Percentiles rank a stretch among this genome's conserved stretches.
Evolutionary conservation across 2,329 filamentous ascomycete species (phyloP).

Genomic region (Amauroascus niger): DNA sequence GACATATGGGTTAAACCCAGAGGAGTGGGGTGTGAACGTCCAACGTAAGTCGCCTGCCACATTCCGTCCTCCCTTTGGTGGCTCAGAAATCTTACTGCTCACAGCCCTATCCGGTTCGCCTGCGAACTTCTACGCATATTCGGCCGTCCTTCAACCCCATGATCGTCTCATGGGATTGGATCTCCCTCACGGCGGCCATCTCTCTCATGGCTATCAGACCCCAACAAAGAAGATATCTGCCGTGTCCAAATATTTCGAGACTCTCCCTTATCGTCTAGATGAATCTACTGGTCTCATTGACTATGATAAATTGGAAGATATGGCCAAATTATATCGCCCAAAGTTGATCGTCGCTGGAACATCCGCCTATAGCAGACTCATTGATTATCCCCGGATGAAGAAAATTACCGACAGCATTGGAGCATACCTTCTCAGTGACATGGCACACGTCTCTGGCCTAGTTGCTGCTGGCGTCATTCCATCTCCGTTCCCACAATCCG

Average conservation of each 20-base stretch:
- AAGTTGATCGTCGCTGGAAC: constrained; percentile 95
- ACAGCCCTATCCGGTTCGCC: constrained; percentile 71
- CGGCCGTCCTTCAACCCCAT: constrained; percentile 88
- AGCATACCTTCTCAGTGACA: constrained; percentile 91
- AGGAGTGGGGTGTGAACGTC: constrained; percentile 95
- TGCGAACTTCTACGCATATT: constrained; percentile 76
- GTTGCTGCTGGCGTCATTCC: constrained; percentile 89
- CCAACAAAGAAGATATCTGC: constrained; percentile 93
- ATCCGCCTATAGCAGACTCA: constrained; percentile 94
- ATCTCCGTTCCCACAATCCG: constrained; percentile 82
- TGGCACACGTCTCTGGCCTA: constrained; percentile 97
- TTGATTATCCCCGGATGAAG: constrained; percentile 94
- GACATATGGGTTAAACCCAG: constrained; percentile 70
- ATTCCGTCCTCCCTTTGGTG: not conserved
- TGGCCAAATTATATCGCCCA: constrained; percentile 83
- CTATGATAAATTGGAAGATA: constrained; percentile 85
- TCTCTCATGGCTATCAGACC: constrained; percentile 96
- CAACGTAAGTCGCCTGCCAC: constrained; percentile 49
- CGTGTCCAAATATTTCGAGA: constrained; percentile 98
- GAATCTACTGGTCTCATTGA: constrained; percentile 83
- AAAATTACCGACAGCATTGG: constrained; percentile 89
- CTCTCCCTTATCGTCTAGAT: constrained; percentile 82
- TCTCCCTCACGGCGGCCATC: constrained; percentile 84
- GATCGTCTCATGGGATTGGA: constrained; percentile 96
- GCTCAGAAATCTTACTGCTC: not conserved